A percentile compares a stretch with the other conserved stretches of the same genome.
phyloP scores from a whole-genome alignment of 768 basidiomycete species.

The Boletus fagicola region DNA sequence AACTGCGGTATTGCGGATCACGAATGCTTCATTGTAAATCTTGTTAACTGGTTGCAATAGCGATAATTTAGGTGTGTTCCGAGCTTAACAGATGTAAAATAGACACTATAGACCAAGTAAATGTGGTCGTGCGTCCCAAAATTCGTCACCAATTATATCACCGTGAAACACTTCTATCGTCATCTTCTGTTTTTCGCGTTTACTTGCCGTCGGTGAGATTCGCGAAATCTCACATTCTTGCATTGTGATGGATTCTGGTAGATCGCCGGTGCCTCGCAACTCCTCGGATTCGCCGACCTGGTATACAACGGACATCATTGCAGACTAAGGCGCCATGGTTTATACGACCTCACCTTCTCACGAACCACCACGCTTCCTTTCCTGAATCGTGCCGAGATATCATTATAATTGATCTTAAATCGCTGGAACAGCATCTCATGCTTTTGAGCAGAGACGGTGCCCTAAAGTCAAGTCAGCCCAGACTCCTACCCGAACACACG shows the following conservation, averaged over 20 bases:
- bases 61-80: not conserved
- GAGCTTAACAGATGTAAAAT: too few relatives aligned
- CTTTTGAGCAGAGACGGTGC: conserved; percentile 86
- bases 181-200: conserved; percentile 37
- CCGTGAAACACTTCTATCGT: conserved; percentile 66
- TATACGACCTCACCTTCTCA: conserved; percentile 42
- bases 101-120: conserved; percentile 38
- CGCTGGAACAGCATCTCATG: conserved; percentile 84
- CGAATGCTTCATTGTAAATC: not conserved
- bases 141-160: conserved; percentile 79
- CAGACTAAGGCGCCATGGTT: not conserved
- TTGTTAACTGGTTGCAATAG: too few relatives aligned
- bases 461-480: conserved; percentile 46
- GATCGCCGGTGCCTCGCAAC: not conserved
- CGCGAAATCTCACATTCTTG: conserved; percentile 1
- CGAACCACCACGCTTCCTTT: conserved; percentile 87
- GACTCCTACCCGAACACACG: not conserved
- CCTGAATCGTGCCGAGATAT: conserved; percentile 63
- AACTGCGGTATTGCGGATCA: not conserved
- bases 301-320: not conserved
- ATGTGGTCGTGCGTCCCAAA: conserved; percentile 67
- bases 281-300: conserved; percentile 12
- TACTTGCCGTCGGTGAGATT: conserved; percentile 29
- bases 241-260: not conserved
- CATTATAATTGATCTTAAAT: conserved; percentile 88